phyloP scores from a whole-genome alignment of 208 protist species.

The Trypanosoma cruzi region DNA sequence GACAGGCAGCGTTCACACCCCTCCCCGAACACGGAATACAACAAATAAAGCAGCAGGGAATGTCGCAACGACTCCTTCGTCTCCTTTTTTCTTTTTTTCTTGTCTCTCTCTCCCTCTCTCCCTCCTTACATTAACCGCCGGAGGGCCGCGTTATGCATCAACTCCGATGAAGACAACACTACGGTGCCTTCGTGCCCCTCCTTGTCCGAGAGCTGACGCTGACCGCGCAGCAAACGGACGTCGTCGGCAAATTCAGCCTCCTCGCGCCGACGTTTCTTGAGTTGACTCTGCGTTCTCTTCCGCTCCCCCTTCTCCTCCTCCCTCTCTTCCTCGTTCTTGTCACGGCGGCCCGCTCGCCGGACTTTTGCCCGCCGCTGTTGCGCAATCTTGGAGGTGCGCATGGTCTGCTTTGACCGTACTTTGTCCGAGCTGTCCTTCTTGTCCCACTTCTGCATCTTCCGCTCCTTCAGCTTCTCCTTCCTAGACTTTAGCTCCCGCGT shows the following conservation, averaged over 20 bases:
- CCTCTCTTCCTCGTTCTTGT: slow-evolving; percentile 38
- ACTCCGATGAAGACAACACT: neutral
- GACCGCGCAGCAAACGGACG: slow-evolving; percentile 40
- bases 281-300: slow-evolving; percentile 34
- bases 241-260: slow-evolving; percentile 44
- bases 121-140: slow-evolving; percentile 36
- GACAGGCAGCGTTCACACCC: neutral
- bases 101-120: slow-evolving; percentile 3
- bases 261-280: slow-evolving; percentile 50
- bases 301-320: slow-evolving; percentile 48
- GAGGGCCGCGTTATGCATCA: slow-evolving; percentile 43
- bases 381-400: slow-evolving; percentile 72
- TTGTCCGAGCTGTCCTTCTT: slow-evolving; percentile 90
- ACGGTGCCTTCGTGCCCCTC: neutral
- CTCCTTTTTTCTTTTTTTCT: neutral
- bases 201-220: neutral
- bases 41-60: too few relatives aligned
- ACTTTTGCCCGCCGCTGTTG: slow-evolving; percentile 49
- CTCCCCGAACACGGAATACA: too few relatives aligned
- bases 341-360: slow-evolving; percentile 20
- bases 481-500: slow-evolving; percentile 75
- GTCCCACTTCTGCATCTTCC: slow-evolving; percentile 90
- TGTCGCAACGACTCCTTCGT: neutral
- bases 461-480: slow-evolving; percentile 68
- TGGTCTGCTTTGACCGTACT: slow-evolving; percentile 86